Base-by-base conservation (phyloP, 345 rosid species). In the Kernera saxatilis region DNA sequence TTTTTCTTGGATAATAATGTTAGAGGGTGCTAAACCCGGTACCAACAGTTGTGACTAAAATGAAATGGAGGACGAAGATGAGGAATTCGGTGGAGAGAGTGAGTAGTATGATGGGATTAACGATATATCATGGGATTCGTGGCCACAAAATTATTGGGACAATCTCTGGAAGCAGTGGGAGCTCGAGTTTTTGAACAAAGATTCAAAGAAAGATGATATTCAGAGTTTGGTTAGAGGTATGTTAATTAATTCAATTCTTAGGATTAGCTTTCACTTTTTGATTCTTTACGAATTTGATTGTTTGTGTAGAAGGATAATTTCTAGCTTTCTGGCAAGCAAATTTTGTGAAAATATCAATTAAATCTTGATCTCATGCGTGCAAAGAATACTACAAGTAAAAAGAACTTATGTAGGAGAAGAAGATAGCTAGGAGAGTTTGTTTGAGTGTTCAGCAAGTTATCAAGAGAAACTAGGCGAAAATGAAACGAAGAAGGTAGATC, bases 131-230 rank as follows among this genome's bases (percentile, higher is more conserved):
- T n/a, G n/a, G n/a, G n/a, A n/a, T n/a, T n/a, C 87, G 33, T 82
- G 86, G 37, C 98, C 98, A 2, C 78, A 81, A 23, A 90, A 92
- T 70, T 84, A 84, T 33, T 93, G 97, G 98, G 91, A 90, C 72
- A 77, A 65, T 53, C 83, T 64, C 10, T 75, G 90, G 77, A 76
- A 81, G 66, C 77, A 79, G 9, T 71, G 97, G 87, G 89, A 88
- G 63, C 44, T 50, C 13, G 86, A 93, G 70, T 54, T 86, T 71
- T 80, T 83, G 36, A 77, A 27, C 36, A 33, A n/a, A n/a, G n/a
- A n/a, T n/a, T n/a, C n/a, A n/a, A n/a, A n/a, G n/a, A n/a, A 82
- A 57, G 84, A 82, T 67, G 93, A 86, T 45, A 85, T 87, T 17
- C 73, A 75, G 61, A 79, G 80, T 61, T 82, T 93, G 17, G 78